Conservation (phyloP, 2,329 filamentous ascomycete species). For the Pseudogymnoascus sp. region DNA sequence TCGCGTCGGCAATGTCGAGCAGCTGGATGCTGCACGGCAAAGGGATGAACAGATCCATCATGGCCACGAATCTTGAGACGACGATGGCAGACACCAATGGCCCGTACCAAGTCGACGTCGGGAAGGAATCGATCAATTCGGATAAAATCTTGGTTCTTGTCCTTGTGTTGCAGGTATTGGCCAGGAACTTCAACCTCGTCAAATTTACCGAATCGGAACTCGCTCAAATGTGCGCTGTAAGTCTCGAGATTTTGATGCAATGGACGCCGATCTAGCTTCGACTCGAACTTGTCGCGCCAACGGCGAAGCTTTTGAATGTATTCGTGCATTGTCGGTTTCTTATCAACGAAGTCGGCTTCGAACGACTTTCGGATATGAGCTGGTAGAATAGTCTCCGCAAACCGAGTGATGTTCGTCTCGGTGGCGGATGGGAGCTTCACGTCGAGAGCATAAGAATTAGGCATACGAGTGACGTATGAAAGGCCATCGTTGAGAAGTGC, state of each 20-base stretch:
- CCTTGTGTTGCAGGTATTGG: slow-evolving; percentile 93
- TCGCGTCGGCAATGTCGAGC: slow-evolving; percentile 87
- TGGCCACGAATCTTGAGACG: slow-evolving; percentile 94
- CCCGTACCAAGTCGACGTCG: slow-evolving; percentile 85
- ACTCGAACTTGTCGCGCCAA: slow-evolving; percentile 97
- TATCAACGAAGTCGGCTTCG: slow-evolving; percentile 90
- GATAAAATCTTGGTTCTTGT: slow-evolving; percentile 98
- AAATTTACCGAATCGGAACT: slow-evolving; percentile 96
- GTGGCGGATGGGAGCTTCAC: slow-evolving; percentile 85
- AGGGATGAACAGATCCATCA: slow-evolving; percentile 93
- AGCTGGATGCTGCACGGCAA: slow-evolving; percentile 92
- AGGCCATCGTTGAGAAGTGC: slow-evolving; percentile 92
- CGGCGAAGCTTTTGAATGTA: slow-evolving; percentile 95
- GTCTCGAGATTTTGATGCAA: slow-evolving; percentile 57
- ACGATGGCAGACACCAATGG: slow-evolving; percentile 83
- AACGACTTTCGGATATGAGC: slow-evolving; percentile 94
- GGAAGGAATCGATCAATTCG: slow-evolving; percentile 95
- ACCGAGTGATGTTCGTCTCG: slow-evolving; percentile 92
- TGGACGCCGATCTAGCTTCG: slow-evolving; percentile 83
- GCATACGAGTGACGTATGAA: slow-evolving; percentile 84
- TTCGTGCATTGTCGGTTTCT: slow-evolving; percentile 95
- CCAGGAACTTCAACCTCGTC: slow-evolving; percentile 97
- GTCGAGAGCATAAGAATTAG: slow-evolving; percentile 78
- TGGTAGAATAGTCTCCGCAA: slow-evolving; percentile 92
- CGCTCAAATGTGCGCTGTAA: slow-evolving; percentile 85